These are phyloP conservation scores for Sporisorium graminicola DNA, from an alignment of 1,284 basidiomycete genomes.

Conservation along the genomic window DNA sequence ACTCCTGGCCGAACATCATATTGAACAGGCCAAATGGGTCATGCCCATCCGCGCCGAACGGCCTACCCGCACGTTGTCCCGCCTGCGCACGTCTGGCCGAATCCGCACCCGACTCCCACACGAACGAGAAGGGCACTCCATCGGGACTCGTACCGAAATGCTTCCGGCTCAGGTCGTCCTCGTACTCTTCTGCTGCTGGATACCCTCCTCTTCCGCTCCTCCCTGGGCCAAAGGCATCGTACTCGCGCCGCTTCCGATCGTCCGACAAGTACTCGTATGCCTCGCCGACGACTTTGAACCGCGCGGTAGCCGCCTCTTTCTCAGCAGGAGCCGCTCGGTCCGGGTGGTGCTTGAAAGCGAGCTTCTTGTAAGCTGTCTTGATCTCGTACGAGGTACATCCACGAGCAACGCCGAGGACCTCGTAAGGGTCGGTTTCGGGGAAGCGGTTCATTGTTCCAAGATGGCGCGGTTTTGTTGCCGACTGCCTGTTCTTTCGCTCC, in stretches of 20 bases:
- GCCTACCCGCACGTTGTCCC: constrained; percentile 38
- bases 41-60: constrained; percentile 54
- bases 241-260: constrained; percentile 52
- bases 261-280: constrained; percentile 65
- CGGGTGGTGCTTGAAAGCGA: constrained; percentile 62
- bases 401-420: constrained; percentile 53
- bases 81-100: constrained; percentile 60
- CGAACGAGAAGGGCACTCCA: constrained; percentile 54
- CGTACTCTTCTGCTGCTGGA: constrained; percentile 15
- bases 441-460: constrained; percentile 29
- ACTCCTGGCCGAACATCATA: constrained; percentile 60
- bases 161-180: constrained; percentile 30
- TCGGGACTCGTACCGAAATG: constrained; percentile 58
- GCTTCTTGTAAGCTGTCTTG: constrained; percentile 62
- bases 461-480: not conserved
- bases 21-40: constrained; percentile 67
- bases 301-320: constrained; percentile 58
- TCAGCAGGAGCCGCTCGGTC: constrained; percentile 56
- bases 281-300: constrained; percentile 63
- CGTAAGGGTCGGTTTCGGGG: constrained; percentile 55
- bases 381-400: constrained; percentile 54
- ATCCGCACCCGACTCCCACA: constrained; percentile 65
- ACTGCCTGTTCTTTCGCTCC: too few species aligned
- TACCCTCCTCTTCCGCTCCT: not conserved
- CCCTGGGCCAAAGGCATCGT: constrained; percentile 44